Base-by-base conservation (phyloP, 1,139 yeast genomes). In the Zygosaccharomyces sapae region DNA sequence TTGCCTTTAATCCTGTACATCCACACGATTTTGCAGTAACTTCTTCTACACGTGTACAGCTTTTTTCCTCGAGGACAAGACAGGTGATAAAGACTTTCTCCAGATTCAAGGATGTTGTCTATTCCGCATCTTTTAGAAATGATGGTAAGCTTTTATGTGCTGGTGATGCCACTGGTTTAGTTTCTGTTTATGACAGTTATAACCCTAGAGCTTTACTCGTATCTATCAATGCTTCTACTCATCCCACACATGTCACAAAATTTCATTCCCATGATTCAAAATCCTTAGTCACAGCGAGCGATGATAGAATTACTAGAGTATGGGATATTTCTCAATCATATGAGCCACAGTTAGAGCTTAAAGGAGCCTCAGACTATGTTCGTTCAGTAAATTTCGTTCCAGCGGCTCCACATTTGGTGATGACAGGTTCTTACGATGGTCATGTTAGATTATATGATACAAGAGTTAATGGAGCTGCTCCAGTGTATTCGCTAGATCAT, bases 381-480 rank as follows among this genome's bases (percentile, higher is more conserved):
- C 77, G 98, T 57, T 75, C 94, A 10, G 94, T 89, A 3, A 74
- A 77, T 49, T 90, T 87, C 65, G 75, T 90, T 42, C 94, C 94
- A 3, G 62, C 62, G 16, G 63, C 66, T 18, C 63, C 74, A 12
- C 86, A 85, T 59, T 72, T 89, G 56, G 72, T 90, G 19, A 83
- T 86, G n/a, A 87, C 97, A 1, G 98, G 98, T 38, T 88, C 95
- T 62, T 92, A 92, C 64, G 98, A 92, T 68, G 96, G 96, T 8
- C 67, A 74, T 33, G 84, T 92, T 5, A 74, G 97, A 57, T 68
- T 92, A n/a, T 90, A 85, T 61, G 98, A 92, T 67, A 77, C 94
- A 3, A 77, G 98, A 66, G 73, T 74, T n/a, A 70, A 74, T 13
- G 58, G 68, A 10, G 54, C 68, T n/a, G 55, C 64, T 2, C 80